These are phyloP conservation scores for Hypoxylon sp. DNA, from an alignment of 2,329 filamentous ascomycete species.

Conservation along the genomic window DNA sequence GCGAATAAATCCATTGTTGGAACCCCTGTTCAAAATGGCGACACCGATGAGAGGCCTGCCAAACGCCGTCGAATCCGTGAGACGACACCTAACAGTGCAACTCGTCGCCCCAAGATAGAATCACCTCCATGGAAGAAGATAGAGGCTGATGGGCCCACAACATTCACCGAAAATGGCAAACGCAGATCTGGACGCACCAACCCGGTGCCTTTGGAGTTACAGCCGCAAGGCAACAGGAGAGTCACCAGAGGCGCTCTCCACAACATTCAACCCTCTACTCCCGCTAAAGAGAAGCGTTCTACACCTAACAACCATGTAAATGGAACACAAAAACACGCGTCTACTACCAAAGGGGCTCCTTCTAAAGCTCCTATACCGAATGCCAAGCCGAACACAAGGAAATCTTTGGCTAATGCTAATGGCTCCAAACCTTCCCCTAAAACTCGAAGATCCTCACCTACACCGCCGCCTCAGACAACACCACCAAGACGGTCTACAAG, in stretches of 20 bases:
- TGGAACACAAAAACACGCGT: conserved; percentile 51
- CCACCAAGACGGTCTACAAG: conserved; percentile 60
- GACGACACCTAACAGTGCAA: conserved; percentile 57
- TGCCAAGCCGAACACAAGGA: conserved; percentile 48
- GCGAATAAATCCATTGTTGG: conserved; percentile 33
- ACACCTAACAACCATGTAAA: conserved; percentile 53
- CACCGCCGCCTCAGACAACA: conserved; percentile 58
- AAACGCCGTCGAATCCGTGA: conserved; percentile 77
- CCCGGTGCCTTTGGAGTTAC: conserved; percentile 67
- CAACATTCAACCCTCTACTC: conserved; percentile 55
- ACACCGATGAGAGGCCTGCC: conserved; percentile 65
- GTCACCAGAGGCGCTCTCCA: conserved; percentile 65
- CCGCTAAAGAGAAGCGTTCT: conserved; percentile 52
- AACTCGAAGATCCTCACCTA: conserved; percentile 59
- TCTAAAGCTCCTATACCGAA: conserved; percentile 47
- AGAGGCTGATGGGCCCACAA: conserved; percentile 87
- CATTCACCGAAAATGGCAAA: conserved; percentile 81
- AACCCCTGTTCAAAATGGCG: conserved; percentile 52
- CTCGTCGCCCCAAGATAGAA: conserved; percentile 64
- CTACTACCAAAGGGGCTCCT: conserved; percentile 52
- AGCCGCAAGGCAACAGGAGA: conserved; percentile 66
- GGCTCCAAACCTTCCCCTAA: conserved; percentile 47
- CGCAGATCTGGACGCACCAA: conserved; percentile 78
- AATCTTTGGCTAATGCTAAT: conserved; percentile 39
- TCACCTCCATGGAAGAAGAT: conserved; percentile 97